Evolutionary conservation across 441 rosid genomes (phyloP), one percentile per base, ranked within the genome.

Genomic region (Gossypium schwendimanii): DNA sequence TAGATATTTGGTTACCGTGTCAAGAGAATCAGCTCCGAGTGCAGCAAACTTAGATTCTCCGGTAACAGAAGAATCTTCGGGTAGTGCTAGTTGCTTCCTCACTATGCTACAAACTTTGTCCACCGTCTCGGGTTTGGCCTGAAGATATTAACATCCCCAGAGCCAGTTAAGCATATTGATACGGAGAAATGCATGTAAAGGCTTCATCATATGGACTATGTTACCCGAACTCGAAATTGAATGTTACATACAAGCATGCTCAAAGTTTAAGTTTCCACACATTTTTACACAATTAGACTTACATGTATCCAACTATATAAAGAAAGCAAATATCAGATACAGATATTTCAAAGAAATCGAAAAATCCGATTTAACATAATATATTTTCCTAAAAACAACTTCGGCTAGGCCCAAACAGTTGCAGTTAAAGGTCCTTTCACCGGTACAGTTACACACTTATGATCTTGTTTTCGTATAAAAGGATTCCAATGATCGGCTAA

Each of bases 11-110:
- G 57, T 41, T 81, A 92, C 93, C 55, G 93, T 92, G 76, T 92
- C 98, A 54, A 90, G 93, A 74, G 98, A 92, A 85, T 92, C 98
- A 11, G 96, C 98, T 75, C 96, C 98, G 26, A 92, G 96, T 14
- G 81, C 84, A 21, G 84, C 20, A 60, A 90, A 90, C 45, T 88
- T 90, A 3, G 98, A 87, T n/a, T 79, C 87, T 2, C 91, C 93
- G 3, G 79, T 80, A 31, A 90, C 83, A 1, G 72, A 15, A 41
- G 82, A 62, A 60, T 81, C 92, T 2, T 79, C 78, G 0, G 90
- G 2, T 50, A 92, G 82, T 3, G 96, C 93, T 52, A 92, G 75
- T 77, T 92, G 94, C 76, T 89, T 88, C 88, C 71, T 88, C 75
- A 90, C 98, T 41, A 92, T 91, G 62, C 65, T 70, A 52, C 91